Evolutionary conservation across 2,329 filamentous ascomycete species (phyloP).

Genomic region (Penicillium sp.): DNA sequence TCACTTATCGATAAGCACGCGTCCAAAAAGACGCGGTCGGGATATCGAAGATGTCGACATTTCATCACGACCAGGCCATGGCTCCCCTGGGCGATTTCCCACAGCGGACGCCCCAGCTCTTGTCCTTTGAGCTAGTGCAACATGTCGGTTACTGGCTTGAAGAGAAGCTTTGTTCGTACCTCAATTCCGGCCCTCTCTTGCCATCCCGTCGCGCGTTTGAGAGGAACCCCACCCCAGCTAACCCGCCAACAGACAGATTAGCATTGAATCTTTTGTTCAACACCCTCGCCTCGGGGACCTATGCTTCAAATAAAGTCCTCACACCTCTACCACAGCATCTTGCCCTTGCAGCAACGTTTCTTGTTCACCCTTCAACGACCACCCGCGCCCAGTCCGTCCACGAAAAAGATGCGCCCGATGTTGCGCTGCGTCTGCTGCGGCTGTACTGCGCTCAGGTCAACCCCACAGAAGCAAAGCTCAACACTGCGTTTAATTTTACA

Average conservation of each 20-base stretch:
- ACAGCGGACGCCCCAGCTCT: constrained; percentile 61
- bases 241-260: constrained; percentile 54
- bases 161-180: constrained; percentile 69
- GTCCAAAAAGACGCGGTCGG: constrained; percentile 16
- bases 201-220: not conserved
- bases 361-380: constrained; percentile 80
- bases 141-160: constrained; percentile 76
- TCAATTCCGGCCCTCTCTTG: not conserved
- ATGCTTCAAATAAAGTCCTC: constrained; percentile 57
- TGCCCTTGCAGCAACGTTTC: constrained; percentile 77
- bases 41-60: constrained; percentile 14
- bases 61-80: constrained; percentile 27
- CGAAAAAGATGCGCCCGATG: constrained; percentile 66
- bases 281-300: constrained; percentile 40
- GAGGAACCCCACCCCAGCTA: not conserved
- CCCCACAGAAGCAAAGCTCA: constrained; percentile 71
- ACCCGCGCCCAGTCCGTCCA: constrained; percentile 70
- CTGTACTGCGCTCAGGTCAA: constrained; percentile 70
- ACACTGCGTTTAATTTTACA: constrained; percentile 74
- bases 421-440: constrained; percentile 73
- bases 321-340: constrained; percentile 76
- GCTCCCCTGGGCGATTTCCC: constrained; percentile 26
- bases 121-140: constrained; percentile 69
- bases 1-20: constrained; percentile 33
- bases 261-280: constrained; percentile 68